A percentile compares a stretch with the other conserved stretches of the same genome.
These are phyloP conservation scores for Colletotrichum eremochloae DNA, from an alignment of 2,329 filamentous ascomycete genomes.

Conservation along the genomic window DNA sequence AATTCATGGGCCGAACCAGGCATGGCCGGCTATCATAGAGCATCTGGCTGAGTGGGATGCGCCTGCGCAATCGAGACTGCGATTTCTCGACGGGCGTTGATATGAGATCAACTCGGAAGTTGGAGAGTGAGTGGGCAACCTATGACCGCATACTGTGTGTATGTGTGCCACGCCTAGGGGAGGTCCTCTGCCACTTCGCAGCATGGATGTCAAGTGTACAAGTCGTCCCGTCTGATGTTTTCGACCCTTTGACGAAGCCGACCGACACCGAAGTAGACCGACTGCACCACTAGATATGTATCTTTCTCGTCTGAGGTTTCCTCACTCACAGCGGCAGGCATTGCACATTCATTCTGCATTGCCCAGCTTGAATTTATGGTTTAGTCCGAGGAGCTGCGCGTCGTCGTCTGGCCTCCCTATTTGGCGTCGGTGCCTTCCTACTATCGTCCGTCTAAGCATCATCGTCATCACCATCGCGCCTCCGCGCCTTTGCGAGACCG, in stretches of 20 bases:
- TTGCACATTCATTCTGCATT: constrained; percentile 21
- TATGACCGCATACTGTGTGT: background rate
- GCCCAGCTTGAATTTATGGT: constrained; percentile 22
- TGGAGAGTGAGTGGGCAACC: background rate
- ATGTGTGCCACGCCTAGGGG: background rate
- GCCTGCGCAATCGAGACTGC: background rate
- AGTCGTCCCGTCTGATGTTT: constrained; percentile 3
- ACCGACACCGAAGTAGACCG: constrained; percentile 24
- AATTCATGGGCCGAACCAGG: constrained; percentile 27
- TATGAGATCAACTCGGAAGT: background rate
- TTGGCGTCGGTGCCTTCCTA: background rate
- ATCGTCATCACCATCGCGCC: constrained; percentile 6
- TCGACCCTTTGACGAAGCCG: constrained; percentile 11
- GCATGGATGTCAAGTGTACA: background rate
- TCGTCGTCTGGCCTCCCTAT: constrained; percentile 14
- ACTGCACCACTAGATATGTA: background rate
- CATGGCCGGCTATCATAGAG: constrained; percentile 7
- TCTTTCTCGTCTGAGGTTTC: constrained; percentile 33
- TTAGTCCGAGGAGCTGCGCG: constrained; percentile 13
- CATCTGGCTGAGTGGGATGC: constrained; percentile 14
- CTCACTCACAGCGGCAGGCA: constrained; percentile 10
- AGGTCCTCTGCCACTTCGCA: background rate
- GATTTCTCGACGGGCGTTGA: background rate
- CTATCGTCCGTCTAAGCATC: background rate
- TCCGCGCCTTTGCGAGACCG: background rate